Base-by-base conservation (phyloP, 1,284 basidiomycete species). In the Prillingera fragicola region DNA sequence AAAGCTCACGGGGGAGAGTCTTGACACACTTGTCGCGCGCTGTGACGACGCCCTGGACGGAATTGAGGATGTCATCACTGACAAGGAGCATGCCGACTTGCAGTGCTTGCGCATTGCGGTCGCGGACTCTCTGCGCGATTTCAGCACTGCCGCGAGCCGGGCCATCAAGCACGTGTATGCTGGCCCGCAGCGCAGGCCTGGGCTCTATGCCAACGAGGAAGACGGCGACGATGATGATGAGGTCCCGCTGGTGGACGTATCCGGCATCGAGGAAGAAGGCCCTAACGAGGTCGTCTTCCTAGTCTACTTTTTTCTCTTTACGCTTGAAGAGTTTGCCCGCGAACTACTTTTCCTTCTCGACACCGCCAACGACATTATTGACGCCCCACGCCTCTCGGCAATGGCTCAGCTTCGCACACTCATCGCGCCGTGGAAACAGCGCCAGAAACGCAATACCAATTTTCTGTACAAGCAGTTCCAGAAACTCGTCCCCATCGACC, bases 231-330 rank as follows among this genome's bases (percentile, higher is more conserved):
- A 57, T 26, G 45, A 57, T 8, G 50, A 56, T 2, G 54, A 63
- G 87, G 77, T 12, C 15, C 24, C 19, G 35, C n/a, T n/a, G n/a
- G n/a, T n/a, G n/a, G n/a, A n/a, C n/a, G n/a, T n/a, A n/a, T n/a
- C n/a, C n/a, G n/a, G n/a, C n/a, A n/a, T n/a, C n/a, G n/a, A n/a
- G n/a, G 24, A 41, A 7, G 59, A 64, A 5, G 59, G 63, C 8
- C 65, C 70, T 1, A 73, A 73, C 47, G 76, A 78, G 50, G 73
- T 73, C 8, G 77, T 95, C 4, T 91, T 94, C 63, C 68, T 90
- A 19, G 83, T 92, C 5, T 94, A 92, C 65, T 13, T 3, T 41
- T 91, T 90, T 70, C 84, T 92, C 48, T 95, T 94, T 69, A 92
- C 88, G 0, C 69, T 94, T 33, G 88, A 95, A 69, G 91, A 95